phyloP scores from a whole-genome alignment of 805 yeast genomes.

The Yarrowia sp. region DNA sequence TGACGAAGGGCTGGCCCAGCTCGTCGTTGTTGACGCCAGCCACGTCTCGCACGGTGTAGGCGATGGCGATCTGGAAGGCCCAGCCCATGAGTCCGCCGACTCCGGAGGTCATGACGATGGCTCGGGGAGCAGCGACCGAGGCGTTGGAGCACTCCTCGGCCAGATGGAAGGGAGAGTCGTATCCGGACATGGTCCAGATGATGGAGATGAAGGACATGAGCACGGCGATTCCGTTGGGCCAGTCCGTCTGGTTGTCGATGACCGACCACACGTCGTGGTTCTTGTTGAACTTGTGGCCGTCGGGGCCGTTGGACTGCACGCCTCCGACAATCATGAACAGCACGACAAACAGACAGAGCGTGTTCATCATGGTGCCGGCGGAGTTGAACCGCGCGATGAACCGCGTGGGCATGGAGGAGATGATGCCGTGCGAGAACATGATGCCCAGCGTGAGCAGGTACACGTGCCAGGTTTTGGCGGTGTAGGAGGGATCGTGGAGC shows the following conservation, averaged over 20 bases:
- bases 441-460: constrained; percentile 55
- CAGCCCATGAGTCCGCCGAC: constrained; percentile 58
- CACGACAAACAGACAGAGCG: constrained; percentile 51
- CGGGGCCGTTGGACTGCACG: constrained; percentile 29
- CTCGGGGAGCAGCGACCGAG: constrained; percentile 61
- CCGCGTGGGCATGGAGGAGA: constrained; percentile 55
- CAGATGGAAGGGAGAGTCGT: constrained; percentile 71
- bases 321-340: constrained; percentile 55
- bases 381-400: constrained; percentile 54
- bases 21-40: constrained; percentile 47
- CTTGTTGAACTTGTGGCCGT: constrained; percentile 49
- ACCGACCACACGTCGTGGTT: constrained; percentile 52
- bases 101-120: constrained; percentile 57
- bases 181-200: constrained; percentile 65
- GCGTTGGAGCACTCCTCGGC: constrained; percentile 73
- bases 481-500: constrained; percentile 43
- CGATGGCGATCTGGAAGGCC: constrained; percentile 56
- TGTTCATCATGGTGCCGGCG: constrained; percentile 50
- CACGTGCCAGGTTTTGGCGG: constrained; percentile 49
- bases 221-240: constrained; percentile 60
- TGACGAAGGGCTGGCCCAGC: constrained; percentile 60
- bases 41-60: constrained; percentile 57
- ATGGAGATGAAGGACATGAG: constrained; percentile 47
- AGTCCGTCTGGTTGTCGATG: constrained; percentile 56
- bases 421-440: constrained; percentile 47